Base-by-base conservation (phyloP, 257 asterid genomes). In the Capsicum rhomboideum region DNA sequence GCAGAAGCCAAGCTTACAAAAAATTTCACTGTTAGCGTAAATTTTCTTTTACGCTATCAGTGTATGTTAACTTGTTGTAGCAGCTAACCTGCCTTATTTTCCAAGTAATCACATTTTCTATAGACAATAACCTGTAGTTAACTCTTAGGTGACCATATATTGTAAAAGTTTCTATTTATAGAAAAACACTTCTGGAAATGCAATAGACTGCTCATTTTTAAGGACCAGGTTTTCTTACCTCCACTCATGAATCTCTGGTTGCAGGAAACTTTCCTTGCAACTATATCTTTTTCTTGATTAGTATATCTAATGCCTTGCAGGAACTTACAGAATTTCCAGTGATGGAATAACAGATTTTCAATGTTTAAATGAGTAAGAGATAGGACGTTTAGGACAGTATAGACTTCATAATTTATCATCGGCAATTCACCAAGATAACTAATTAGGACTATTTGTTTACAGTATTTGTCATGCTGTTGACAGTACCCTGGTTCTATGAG, bases 401-500 rank as follows among this genome's bases (percentile, higher is more conserved):
- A 34, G 14, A 34, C 20, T 34, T 31, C 26, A 67, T 13, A 67
- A 17, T 67, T 49, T 21, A 4, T 46, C 58, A 46, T 16, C 9
- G 1, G 44, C 20, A 14, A 46, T 8, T 74, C 42, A 23, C 58
- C 20, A 12, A 44, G 58, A 46, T 74, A 74, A 46, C 40, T 44
- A 49, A 26, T 12, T 49, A 68, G 77, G 26, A 34, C n/a, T 18
- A 75, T 26, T 75, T 26, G 9, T 53, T 20, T 54, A 78, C 88
- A 89, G 98, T 88, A 54, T 91, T 92, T 84, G 92, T 94, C 88
- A 75, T 87, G 90, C 82, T 89, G 79, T 83, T 96, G 85, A 95
- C 98, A 14, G 89, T 96, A 88, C 98, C 98, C 10, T 81, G 90
- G 20, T 87, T 97, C 91, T 97, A 95, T 44, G 98, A 94, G 88